Base-by-base conservation (phyloP, 331 rosid species). In the Pyrus hybrid region DNA sequence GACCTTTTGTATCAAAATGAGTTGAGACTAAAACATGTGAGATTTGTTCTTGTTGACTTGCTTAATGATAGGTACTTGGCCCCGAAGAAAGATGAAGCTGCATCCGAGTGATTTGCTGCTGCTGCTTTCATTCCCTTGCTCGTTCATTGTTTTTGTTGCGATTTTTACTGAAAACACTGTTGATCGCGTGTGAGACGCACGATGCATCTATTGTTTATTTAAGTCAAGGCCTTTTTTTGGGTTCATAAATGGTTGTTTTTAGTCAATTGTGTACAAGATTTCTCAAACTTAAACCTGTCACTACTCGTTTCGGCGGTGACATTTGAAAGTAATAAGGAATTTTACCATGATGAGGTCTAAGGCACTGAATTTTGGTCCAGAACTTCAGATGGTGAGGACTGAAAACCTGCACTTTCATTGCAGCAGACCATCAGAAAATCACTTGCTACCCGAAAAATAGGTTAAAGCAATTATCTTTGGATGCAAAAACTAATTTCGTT, bases 41-140 rank as follows among this genome's bases (percentile, higher is more conserved):
- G 22, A 14, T 17, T 47, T 56, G 16, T 37, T 25, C 32, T 13
- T 72, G 5, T 26, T 23, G 67, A 65, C 60, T 74, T 71, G 53
- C 56, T 28, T 68, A 32, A 65, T 33, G 2, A 43, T 35, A 93
- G 98, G 88, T 85, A 81, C 84, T 83, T 93, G 73, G 72, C 93
- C 5, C 83, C 77, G 72, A 88, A 90, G 89, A 83, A 89, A 81
- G 87, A 77, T 8, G 78, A 91, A 90, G 81, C 87, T 83, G 84
- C 77, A 57, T 43, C 97, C 23, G 28, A 86, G 89, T 90, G 75
- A 77, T 22, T 51, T 65, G 75, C 70, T 70, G 81, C 77, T 68
- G 30, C 69, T 29, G n/a, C n/a, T n/a, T 63, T 58, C 76, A 58
- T 76, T 72, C 21, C 33, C 67, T 30, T 17, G 13, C 25, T 10